phyloP scores from a whole-genome alignment of 1,284 basidiomycete genomes.

The Sanghuangporus baumii region DNA sequence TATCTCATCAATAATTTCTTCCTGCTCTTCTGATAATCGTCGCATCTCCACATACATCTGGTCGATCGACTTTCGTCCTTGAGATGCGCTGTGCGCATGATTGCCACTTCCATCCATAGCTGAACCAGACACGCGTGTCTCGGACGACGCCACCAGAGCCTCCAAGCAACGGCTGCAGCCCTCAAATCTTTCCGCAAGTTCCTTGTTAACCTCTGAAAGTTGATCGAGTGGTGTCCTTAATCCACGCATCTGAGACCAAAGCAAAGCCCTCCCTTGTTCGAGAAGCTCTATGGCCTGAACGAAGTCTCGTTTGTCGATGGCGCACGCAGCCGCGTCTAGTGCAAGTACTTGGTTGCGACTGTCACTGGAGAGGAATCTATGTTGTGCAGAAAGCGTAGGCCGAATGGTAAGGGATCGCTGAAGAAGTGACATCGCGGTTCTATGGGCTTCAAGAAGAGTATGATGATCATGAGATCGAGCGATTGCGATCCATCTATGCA shows the following conservation, averaged over 20 bases:
- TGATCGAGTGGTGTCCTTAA: neutral
- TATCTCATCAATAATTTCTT: neutral
- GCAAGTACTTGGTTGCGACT: neutral
- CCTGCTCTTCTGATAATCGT: neutral
- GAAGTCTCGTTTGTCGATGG: neutral
- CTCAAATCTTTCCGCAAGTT: neutral
- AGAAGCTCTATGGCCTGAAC: neutral
- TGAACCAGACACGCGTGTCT: neutral
- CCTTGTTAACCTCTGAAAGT: neutral
- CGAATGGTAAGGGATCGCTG: neutral
- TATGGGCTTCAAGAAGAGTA: neutral
- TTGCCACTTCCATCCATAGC: neutral
- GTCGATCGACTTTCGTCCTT: neutral
- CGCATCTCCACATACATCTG: neutral
- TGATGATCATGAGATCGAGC: neutral
- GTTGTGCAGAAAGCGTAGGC: neutral
- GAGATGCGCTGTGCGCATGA: neutral
- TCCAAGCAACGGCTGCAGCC: neutral
- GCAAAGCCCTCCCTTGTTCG: conserved; percentile 4
- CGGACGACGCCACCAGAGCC: neutral
- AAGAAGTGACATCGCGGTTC: neutral
- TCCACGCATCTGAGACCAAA: conserved; percentile 1
- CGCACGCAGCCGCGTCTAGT: neutral
- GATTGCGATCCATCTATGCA: neutral
- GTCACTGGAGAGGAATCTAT: neutral